These are phyloP conservation scores for Striga asiatica DNA, from an alignment of 257 asterid species.

Conservation along the genomic window DNA sequence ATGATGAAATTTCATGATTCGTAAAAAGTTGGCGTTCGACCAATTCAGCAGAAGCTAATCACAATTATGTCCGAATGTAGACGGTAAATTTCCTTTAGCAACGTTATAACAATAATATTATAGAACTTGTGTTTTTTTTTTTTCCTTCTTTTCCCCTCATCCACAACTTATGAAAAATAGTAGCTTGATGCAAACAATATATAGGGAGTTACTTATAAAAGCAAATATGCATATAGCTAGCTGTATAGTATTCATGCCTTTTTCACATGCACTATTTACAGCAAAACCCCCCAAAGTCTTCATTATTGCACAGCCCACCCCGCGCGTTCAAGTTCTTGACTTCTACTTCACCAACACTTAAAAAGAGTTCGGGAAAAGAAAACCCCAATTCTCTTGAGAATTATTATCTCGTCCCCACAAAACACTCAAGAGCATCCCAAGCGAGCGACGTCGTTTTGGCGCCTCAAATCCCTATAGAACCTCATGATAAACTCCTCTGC, in stretches of 20 bases:
- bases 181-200: not conserved
- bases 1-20: too few relatives aligned
- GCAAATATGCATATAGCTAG: constrained; percentile 2
- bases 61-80: too few relatives aligned
- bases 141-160: not conserved
- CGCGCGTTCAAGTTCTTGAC: constrained; percentile 17
- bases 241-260: constrained; percentile 6
- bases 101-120: too few relatives aligned
- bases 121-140: too few relatives aligned
- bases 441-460: constrained; percentile 22
- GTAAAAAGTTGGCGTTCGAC: too few relatives aligned
- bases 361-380: not conserved
- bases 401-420: not conserved
- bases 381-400: not conserved
- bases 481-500: constrained; percentile 50
- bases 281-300: constrained; percentile 10
- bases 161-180: not conserved
- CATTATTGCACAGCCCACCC: constrained; percentile 3
- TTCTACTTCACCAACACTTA: too few relatives aligned
- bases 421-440: constrained; percentile 15
- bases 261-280: constrained; percentile 22
- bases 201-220: not conserved
- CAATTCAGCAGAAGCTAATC: too few relatives aligned
- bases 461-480: constrained; percentile 49
- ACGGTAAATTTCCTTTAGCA: too few relatives aligned